Evolutionary conservation across 2,329 filamentous ascomycete genomes (phyloP), one percentile per base, ranked within the genome.

Genomic region (Aspergillus niger): DNA sequence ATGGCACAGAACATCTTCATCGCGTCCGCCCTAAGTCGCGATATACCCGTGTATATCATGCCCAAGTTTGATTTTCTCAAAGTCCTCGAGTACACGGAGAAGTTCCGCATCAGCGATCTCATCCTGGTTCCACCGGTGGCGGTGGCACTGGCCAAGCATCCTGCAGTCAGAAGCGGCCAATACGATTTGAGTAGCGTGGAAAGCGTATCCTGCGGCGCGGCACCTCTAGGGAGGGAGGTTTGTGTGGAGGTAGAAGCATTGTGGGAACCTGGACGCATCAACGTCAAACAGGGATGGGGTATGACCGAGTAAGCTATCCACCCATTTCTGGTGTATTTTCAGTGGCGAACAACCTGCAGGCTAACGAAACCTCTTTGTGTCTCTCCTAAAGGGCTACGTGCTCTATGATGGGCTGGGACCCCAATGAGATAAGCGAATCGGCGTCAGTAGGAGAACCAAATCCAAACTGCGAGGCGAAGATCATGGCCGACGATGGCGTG

Each of bases 281-380:
- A 83, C 65, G 71, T 88, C 28, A 84, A 82, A 70, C 91, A 94
- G 74, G 91, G 91, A 3, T 96, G 91, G 89, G 92, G 92, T 5
- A 94, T 96, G 91, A 95, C 91, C 1, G 91, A 95, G 76, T 80
- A 69, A 72, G 78, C 20, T 20, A 44, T 24, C 32, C 20, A 24
- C 41, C 41, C 41, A 22, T 22, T 44, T 7, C 22, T 44, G 24
- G 20, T 22, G 41, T 44, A 44, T 13, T 7, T 55, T 41, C 61
- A 38, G 44, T 57, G 32, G 59, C 57, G 49, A 52, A 36, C 44
- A 51, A 41, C 32, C 22, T 15, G 47, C 52, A 58, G 26, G 24
- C 59, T 62, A 60, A 64, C 20, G 41, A 44, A 52, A 43, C 57
- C 8, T 36, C 26, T 4, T 24, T 38, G 13, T 38, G 50, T 54